A percentile compares a stretch with the other conserved stretches of the same genome.
Conservation (phyloP, 106 monocot species). For the Vanilla planifolia region DNA sequence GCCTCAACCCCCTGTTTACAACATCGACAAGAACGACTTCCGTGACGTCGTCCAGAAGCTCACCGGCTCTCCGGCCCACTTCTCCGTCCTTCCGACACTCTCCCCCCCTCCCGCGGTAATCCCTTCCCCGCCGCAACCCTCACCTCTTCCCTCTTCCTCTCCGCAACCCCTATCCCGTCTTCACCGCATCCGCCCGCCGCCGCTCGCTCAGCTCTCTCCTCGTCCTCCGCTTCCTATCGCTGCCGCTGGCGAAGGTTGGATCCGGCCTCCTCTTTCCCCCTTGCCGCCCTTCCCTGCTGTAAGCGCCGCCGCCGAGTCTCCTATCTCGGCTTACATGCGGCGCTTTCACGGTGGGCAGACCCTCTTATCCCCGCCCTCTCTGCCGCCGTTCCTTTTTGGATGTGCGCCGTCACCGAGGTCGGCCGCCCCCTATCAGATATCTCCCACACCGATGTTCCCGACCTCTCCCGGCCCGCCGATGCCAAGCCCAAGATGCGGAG, state of each 20-base stretch:
- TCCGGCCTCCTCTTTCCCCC: constrained; percentile 6
- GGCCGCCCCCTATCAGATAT: neutral
- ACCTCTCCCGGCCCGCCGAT: constrained; percentile 1
- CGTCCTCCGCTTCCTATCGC: constrained; percentile 17
- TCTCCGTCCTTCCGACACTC: constrained; percentile 2
- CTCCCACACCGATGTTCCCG: neutral
- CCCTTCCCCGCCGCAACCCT: neutral
- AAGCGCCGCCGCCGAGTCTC: constrained; percentile 8
- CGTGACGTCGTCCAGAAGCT: constrained; percentile 82
- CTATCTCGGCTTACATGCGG: constrained; percentile 12
- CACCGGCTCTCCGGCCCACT: constrained; percentile 61
- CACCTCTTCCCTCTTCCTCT: neutral
- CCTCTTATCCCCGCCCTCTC: neutral
- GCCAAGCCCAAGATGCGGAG: constrained; percentile 12
- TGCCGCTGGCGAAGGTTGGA: neutral
- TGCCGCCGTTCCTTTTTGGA: constrained; percentile 1
- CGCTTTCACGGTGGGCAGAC: constrained; percentile 2
- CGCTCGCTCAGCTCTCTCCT: constrained; percentile 11
- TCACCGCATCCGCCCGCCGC: constrained; percentile 19
- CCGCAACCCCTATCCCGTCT: constrained; percentile 9
- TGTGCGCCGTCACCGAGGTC: constrained; percentile 2
- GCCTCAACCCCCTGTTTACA: constrained; percentile 78
- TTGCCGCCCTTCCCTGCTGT: constrained; percentile 6
- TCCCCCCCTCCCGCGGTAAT: neutral
- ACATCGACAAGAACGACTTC: constrained; percentile 85